Base-by-base conservation (phyloP, 2,329 filamentous ascomycete species). In the Onygenales sp. region DNA sequence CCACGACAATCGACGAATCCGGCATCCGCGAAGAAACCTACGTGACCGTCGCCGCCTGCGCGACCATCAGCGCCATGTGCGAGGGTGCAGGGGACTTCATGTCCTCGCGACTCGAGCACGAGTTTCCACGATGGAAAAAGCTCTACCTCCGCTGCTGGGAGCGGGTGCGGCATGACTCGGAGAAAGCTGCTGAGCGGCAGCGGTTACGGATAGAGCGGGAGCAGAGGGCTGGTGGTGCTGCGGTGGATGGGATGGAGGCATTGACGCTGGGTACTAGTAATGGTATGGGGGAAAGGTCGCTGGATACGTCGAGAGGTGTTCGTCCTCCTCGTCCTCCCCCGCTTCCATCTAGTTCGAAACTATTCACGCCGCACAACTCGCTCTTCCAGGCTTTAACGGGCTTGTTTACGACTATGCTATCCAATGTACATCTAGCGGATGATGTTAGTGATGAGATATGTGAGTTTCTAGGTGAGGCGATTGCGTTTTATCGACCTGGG, bases 51-150 rank as follows among this genome's bases (percentile, higher is more conserved):
- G 81, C 84, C 13, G 84, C 89, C 5, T 83, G 89, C 55, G 77
- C 83, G 11, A 80, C 88, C 0, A 74, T 97, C 2, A 75, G 75
- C 2, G 73, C 78, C 9, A 77, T 96, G 54, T 94, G 89, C 64
- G 72, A 75, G 53, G 75, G 81, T 46, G 88, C 89, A 0, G 88
- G 90, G 0, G 84, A 89, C 56, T 98, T 98, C 64, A 81, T 97
- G 70, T 76, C 79, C 36, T 83, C 81, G 0, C 78, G 93, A 6
- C 81, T 96, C 57, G 82, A 86, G 65, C 81, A 80, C 4, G 84
- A 89, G 54, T 96, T 72, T 54, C 62, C 70, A 1, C 67, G 70
- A 48, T 70, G 73, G 66, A 66, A 70, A 41, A 66, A 65, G 7
- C 59, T 76, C 1, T 76, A 75, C 62, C 62, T 58, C 5, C 63